These are phyloP conservation scores for Kluyveromyces dobzhanskii DNA, from an alignment of 805 yeast genomes.

Conservation along the genomic window DNA sequence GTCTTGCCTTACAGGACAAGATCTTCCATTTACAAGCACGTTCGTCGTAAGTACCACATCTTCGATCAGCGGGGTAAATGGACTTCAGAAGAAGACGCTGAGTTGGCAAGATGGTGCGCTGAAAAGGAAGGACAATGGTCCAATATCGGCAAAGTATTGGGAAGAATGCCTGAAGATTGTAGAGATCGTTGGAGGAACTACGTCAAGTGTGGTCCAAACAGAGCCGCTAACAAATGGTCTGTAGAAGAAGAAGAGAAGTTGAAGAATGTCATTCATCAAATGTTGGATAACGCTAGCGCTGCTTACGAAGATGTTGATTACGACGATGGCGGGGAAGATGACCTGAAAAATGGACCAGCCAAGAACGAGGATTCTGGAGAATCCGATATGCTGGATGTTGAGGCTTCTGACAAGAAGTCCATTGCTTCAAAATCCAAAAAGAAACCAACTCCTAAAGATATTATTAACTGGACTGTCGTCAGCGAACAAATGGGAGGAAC, in stretches of 20 bases:
- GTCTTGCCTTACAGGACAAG: conserved; percentile 81
- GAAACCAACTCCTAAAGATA: conserved; percentile 28
- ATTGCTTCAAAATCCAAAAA: conserved; percentile 16
- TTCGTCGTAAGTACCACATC: conserved; percentile 79
- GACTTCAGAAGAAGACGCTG: conserved; percentile 74
- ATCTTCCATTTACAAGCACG: conserved; percentile 88
- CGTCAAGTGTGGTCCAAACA: conserved; percentile 76
- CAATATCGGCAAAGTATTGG: conserved; percentile 65
- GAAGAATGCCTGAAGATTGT: conserved; percentile 97
- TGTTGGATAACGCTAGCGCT: conserved; percentile 32
- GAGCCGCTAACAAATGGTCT: conserved; percentile 77
- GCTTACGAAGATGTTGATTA: conserved; percentile 12
- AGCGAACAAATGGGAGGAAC: conserved; percentile 85
- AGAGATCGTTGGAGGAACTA: conserved; percentile 95
- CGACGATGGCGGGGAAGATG: conserved; percentile 11
- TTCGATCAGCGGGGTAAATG: conserved; percentile 86
- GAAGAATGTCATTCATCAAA: conserved; percentile 43
- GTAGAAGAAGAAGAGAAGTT: conserved; percentile 59
- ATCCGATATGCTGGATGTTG: conserved; percentile 15
- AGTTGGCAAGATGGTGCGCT: conserved; percentile 51
- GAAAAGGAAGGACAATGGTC: conserved; percentile 84
- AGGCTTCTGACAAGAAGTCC: conserved; percentile 10
- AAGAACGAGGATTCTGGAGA: conserved; percentile 13
- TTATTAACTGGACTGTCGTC: conserved; percentile 85
- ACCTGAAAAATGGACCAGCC: conserved; percentile 18